Conservation (phyloP, 1,284 basidiomycete species). For the Leucoagaricus sp. region DNA sequence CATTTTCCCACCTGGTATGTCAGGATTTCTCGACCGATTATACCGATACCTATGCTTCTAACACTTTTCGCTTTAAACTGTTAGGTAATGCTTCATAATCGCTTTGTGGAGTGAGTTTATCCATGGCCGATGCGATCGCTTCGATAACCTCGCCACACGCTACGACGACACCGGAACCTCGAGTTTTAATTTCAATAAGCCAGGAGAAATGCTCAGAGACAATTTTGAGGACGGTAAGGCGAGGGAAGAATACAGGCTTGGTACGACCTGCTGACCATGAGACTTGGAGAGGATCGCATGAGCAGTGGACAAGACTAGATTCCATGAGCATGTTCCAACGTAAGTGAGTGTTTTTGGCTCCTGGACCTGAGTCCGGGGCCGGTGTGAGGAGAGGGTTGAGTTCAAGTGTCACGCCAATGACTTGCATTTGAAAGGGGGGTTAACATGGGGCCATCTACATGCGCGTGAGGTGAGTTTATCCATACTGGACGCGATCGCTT, state of each 20-base stretch:
- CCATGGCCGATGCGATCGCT: conserved; percentile 49
- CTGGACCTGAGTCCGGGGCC: conserved; percentile 42
- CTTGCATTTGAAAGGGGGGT: conserved; percentile 55
- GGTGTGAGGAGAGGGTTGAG: conserved; percentile 66
- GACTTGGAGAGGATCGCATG: conserved; percentile 53
- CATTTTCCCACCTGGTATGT: conserved; percentile 67
- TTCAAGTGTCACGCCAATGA: conserved; percentile 46
- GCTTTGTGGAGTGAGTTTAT: conserved; percentile 44
- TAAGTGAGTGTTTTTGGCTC: conserved; percentile 45
- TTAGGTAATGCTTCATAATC: conserved; percentile 49
- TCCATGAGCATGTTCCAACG: conserved; percentile 77
- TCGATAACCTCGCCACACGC: conserved; percentile 77
- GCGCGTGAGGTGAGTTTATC: conserved; percentile 47
- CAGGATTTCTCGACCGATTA: conserved; percentile 62
- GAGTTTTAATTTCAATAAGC: conserved; percentile 56
- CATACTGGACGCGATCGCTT: conserved; percentile 53
- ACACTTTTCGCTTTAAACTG: conserved; percentile 38
- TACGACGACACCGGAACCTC: conserved; percentile 52
- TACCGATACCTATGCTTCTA: conserved; percentile 55
- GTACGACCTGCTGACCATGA: conserved; percentile 70
- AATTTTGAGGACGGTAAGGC: conserved; percentile 51
- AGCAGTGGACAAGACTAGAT: conserved; percentile 60
- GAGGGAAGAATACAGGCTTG: conserved; percentile 76
- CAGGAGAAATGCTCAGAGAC: conserved; percentile 55
- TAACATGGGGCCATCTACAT: conserved; percentile 73